Base-by-base conservation (phyloP, 2,329 filamentous ascomycete species). In the Diaporthe sp. region DNA sequence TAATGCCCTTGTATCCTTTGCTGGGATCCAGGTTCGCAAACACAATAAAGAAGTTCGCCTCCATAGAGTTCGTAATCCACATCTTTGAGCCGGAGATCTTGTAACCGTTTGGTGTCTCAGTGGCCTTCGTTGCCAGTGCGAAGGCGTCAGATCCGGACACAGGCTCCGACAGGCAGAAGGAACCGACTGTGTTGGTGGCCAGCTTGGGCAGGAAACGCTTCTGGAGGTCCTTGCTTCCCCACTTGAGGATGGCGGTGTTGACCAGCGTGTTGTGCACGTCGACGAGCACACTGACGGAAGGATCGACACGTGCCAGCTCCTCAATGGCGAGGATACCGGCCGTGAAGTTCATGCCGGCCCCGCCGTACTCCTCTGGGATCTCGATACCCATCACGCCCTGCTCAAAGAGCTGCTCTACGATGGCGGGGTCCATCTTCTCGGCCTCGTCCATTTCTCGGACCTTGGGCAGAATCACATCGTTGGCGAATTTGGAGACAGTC, bases 51-150 rank as follows among this genome's bases (percentile, higher is more conserved):
- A 98, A 93, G 76, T 92, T 92, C 28, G 97, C 94, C 87, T 99
- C 97, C 87, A 96, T 93, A 69, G 94, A 94, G 89, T 99, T 99
- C 78, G 97, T 99, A 86, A 99, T 99, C 97, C 97, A 99, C 97
- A 99, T 99, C 91, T 99, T 99, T 85, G 92, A 92, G 68, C 97
- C 97, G 77, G 92, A 94, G 85, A 99, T 94, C 85, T 90, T 93
- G 88, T 96, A 99, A 46, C 96, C 95, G 78, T 92, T 90, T 31
- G 92, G 89, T 0, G 95, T 97, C 88, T 96, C 94, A 75, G 91
- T 92, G 58, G 97, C 97, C 84, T 95, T 96, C 74, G 97, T 98
- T 79, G 95, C 94, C 78, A 99, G 89, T 1, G 97, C 97, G 82
- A 99, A 99, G 55, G 97, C 97, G 83, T 99, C 97, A 0, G 95